These are phyloP conservation scores for Leishmania aethiopica DNA, from an alignment of 208 protist species.

Conservation along the genomic window DNA sequence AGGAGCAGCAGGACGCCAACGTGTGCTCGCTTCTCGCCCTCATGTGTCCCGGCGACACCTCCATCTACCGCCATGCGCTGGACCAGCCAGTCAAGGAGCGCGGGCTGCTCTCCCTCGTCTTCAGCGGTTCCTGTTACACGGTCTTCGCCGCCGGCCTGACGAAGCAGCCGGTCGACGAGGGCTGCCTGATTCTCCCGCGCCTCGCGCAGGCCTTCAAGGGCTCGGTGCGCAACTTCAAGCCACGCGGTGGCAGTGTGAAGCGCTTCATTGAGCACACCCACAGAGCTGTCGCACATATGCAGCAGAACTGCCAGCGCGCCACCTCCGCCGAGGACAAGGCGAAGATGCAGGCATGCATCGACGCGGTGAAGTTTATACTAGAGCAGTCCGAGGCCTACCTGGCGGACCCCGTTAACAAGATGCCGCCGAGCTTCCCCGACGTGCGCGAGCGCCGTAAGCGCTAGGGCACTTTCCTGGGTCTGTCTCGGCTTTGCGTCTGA, in stretches of 20 bases:
- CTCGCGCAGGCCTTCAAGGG: conserved; percentile 26
- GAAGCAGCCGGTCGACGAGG: conserved; percentile 35
- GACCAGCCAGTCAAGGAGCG: conserved; percentile 22
- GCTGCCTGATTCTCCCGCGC: conserved; percentile 33
- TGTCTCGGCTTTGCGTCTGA: background rate
- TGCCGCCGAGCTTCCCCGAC: conserved; percentile 28
- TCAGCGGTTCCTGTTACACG: conserved; percentile 45
- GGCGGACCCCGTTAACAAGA: conserved; percentile 26
- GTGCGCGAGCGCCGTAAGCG: conserved; percentile 8
- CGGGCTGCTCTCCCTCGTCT: conserved; percentile 33
- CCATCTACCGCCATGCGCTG: conserved; percentile 32
- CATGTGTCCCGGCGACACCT: conserved; percentile 38
- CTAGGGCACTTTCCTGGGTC: background rate
- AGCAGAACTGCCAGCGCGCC: conserved; percentile 18
- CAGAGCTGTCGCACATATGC: conserved; percentile 20
- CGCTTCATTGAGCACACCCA: conserved; percentile 33
- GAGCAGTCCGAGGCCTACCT: conserved; percentile 34
- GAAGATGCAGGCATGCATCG: conserved; percentile 32
- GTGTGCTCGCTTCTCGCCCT: conserved; percentile 35
- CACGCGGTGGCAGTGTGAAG: conserved; percentile 38
- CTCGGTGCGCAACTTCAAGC: conserved; percentile 26
- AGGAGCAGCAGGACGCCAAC: conserved; percentile 35
- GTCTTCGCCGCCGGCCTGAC: conserved; percentile 34
- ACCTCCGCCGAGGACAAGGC: conserved; percentile 31
- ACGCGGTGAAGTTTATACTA: conserved; percentile 32